Evolutionary conservation across 768 basidiomycete genomes (phyloP).

Genomic region (Paxillus ammoniavirescens): DNA sequence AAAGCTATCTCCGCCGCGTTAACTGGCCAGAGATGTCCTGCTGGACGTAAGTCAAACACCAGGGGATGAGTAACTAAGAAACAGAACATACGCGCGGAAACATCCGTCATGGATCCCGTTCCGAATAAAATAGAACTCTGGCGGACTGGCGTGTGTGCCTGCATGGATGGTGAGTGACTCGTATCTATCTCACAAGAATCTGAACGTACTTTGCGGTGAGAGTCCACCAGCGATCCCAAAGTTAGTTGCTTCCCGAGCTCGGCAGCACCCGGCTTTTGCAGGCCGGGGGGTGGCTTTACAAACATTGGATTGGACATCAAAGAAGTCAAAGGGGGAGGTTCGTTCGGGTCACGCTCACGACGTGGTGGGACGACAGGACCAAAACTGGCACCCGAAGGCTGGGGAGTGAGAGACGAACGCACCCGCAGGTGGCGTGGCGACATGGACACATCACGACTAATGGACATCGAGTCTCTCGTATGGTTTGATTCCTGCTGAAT

Average conservation of each 20-base stretch:
- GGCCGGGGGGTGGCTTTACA: constrained; percentile 53
- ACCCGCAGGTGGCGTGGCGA: constrained; percentile 48
- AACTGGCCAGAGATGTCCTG: constrained; percentile 33
- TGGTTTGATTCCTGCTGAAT: constrained; percentile 21
- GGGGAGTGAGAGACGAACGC: constrained; percentile 71
- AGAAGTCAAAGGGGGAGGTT: constrained; percentile 64
- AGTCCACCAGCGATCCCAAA: constrained; percentile 57
- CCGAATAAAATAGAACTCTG: constrained; percentile 54
- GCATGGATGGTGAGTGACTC: constrained; percentile 5
- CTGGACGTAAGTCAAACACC: constrained; percentile 16
- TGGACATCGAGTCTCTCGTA: constrained; percentile 15
- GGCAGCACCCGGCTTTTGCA: constrained; percentile 18
- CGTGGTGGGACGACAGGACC: constrained; percentile 40
- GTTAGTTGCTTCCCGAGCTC: constrained; percentile 40
- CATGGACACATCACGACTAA: constrained; percentile 44
- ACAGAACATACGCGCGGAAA: constrained; percentile 30
- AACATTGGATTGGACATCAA: constrained; percentile 69
- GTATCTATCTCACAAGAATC: neutral
- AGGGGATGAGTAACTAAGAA: constrained; percentile 3
- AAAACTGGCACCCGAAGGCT: constrained; percentile 45
- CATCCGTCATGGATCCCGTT: constrained; percentile 34
- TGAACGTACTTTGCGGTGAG: constrained; percentile 51
- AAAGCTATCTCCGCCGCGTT: constrained; percentile 66
- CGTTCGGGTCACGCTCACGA: constrained; percentile 53
- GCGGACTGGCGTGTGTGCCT: constrained; percentile 51